phyloP scores from a whole-genome alignment of 495 filamentous ascomycete genomes.

The Lineolata rhizophorae region DNA sequence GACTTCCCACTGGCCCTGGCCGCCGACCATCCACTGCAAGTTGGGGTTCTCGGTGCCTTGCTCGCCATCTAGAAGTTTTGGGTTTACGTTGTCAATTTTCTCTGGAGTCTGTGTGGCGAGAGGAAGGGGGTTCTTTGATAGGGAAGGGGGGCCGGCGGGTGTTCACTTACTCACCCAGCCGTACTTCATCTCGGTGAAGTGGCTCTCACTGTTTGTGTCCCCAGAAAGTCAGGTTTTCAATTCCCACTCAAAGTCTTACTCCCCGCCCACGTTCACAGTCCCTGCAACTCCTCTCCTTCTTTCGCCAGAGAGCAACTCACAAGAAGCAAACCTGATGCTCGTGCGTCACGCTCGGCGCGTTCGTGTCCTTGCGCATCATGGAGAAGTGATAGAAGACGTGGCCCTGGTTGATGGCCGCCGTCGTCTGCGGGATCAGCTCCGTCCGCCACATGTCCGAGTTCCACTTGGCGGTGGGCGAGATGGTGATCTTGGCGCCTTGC shows the following conservation, averaged over 20 bases:
- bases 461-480: slow-evolving; percentile 28
- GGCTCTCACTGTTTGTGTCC: slow-evolving; percentile 32
- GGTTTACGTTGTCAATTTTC: too few species aligned
- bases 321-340: slow-evolving; percentile 66
- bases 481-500: slow-evolving; percentile 47
- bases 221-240: too few species aligned
- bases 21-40: slow-evolving; percentile 31
- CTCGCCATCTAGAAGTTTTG: slow-evolving; percentile 31
- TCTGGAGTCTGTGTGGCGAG: too few species aligned
- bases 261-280: too few species aligned
- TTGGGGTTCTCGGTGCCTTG: slow-evolving; percentile 27
- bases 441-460: slow-evolving; percentile 21
- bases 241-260: background rate
- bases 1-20: slow-evolving; percentile 29
- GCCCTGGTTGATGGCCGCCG: slow-evolving; percentile 34
- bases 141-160: too few species aligned
- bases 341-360: slow-evolving; percentile 33
- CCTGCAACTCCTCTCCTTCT: too few species aligned
- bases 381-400: slow-evolving; percentile 51
- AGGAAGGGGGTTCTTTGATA: too few species aligned
- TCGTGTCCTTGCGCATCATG: slow-evolving; percentile 32
- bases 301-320: too few species aligned
- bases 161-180: slow-evolving; percentile 42
- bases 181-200: slow-evolving; percentile 59
- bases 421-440: slow-evolving; percentile 51